Evolutionary conservation across 345 rosid species (phyloP).

Genomic region (Odontarrhena argentea): DNA sequence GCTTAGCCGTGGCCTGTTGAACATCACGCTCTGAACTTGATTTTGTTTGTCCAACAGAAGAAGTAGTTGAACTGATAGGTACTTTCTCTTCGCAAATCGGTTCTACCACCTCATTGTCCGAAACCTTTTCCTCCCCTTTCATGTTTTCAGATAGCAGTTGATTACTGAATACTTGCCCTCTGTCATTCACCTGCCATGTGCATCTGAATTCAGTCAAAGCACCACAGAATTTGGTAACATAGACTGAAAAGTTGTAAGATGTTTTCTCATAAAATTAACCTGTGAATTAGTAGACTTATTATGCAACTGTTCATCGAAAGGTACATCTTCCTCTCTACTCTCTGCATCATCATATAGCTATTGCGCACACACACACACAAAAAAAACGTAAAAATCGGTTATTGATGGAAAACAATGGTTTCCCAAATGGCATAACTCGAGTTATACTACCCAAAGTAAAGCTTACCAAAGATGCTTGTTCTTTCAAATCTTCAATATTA

Average conservation of each 20-base stretch:
- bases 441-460: constrained; percentile 17
- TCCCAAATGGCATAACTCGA: constrained; percentile 5
- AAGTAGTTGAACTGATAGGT: constrained; percentile 46
- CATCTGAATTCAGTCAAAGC: constrained; percentile 10
- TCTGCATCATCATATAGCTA: constrained; percentile 79
- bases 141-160: constrained; percentile 44
- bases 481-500: constrained; percentile 88
- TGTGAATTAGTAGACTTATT: constrained; percentile 50
- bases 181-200: constrained; percentile 42
- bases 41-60: constrained; percentile 49
- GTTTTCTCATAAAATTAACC: neutral
- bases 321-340: constrained; percentile 60
- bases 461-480: constrained; percentile 89
- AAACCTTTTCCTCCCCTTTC: constrained; percentile 54
- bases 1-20: constrained; percentile 53
- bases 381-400: neutral
- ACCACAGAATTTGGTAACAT: constrained; percentile 4
- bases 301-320: constrained; percentile 40
- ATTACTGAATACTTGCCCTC: constrained; percentile 35
- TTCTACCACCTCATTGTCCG: constrained; percentile 52
- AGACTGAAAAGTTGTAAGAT: neutral
- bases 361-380: constrained; percentile 11
- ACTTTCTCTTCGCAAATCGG: constrained; percentile 41
- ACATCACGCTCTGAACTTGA: constrained; percentile 58
- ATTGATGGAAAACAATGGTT: constrained; percentile 21